Evolutionary conservation across 2,329 filamentous ascomycete species (phyloP), one percentile per base, ranked within the genome.

Genomic region (Talaromyces funiculosus): DNA sequence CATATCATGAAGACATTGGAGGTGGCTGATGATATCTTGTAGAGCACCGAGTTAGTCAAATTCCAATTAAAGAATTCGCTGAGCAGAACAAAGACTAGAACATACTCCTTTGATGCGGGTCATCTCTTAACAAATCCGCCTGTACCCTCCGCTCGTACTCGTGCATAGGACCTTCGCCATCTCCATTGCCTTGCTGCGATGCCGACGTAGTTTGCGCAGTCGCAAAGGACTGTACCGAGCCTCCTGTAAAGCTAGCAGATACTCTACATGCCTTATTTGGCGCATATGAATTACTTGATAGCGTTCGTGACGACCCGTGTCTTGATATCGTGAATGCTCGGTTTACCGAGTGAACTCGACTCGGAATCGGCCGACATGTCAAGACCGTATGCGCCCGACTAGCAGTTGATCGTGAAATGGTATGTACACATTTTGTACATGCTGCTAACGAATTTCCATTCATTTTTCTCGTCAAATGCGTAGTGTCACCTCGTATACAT

Each of bases 1-100:
- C 70, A 91, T 90, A 62, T 95, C 86, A 75, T 97, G 90, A 12
- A 99, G 85, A 71, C 92, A 87, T 76, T 99, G 91, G 5, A 99
- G 82, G 69, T 85, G 90, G 71, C 94, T 85, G 67, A 99, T 92
- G 67, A 99, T 93, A 43, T 87, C 90, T 92, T 63, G 57, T 58
- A 63, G n/a, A 45, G 8, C 24, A 20, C 26, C 20, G n/a, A 33
- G 47, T 51, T 20, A 51, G 29, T 26, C 47, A 31, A 20, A 2
- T 51, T 8, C 12, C 12, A 47, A 26, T 14, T 31, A 7, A 49
- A 5, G 2, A 51, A 22, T 16, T 16, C 4, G 18, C 1, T 2
- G 3, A 54, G 9, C 7, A 29, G 18, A 2, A 8, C 1, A 16
- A 2, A 53, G 7, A 18, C 7, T n/a, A 5, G 40, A 53, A 64